Conservation (phyloP, 1,139 yeast genomes). For the Scheffersomyces lignicola region DNA sequence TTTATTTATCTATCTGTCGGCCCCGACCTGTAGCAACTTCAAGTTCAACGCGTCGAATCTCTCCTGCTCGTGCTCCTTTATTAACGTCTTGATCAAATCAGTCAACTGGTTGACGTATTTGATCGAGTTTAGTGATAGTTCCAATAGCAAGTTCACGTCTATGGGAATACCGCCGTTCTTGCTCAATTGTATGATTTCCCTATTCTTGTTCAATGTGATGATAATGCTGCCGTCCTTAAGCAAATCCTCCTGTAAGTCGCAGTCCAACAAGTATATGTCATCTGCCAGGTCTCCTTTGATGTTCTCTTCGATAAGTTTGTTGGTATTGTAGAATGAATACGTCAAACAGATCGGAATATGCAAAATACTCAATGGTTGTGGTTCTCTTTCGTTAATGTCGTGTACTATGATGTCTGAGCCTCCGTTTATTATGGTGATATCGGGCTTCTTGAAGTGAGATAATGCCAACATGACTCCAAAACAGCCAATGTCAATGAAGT, state of each 20-base stretch:
- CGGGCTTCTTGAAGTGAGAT: constrained; percentile 82
- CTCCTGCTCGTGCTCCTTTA: constrained; percentile 55
- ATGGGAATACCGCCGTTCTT: constrained; percentile 91
- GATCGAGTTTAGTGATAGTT: constrained; percentile 69
- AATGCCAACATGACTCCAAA: constrained; percentile 87
- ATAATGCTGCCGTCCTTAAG: constrained; percentile 79
- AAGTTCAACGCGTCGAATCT: constrained; percentile 31
- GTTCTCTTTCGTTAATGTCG: constrained; percentile 74
- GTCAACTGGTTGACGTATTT: constrained; percentile 64
- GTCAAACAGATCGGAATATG: constrained; percentile 94
- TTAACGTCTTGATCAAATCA: constrained; percentile 54
- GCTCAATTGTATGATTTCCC: constrained; percentile 85
- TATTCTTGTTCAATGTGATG: constrained; percentile 82
- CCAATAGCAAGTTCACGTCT: constrained; percentile 68
- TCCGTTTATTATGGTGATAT: constrained; percentile 65
- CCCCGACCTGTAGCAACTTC: constrained; percentile 40
- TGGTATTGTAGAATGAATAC: constrained; percentile 76
- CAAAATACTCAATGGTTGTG: constrained; percentile 79
- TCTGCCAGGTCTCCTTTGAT: constrained; percentile 57
- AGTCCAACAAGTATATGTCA: constrained; percentile 73
- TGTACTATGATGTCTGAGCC: constrained; percentile 67
- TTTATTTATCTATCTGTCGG: constrained; percentile 12
- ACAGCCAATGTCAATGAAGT: constrained; percentile 86
- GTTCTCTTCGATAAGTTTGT: constrained; percentile 58
- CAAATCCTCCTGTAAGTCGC: constrained; percentile 73